Evolutionary conservation across 192 early-diverging fungal species (phyloP), one percentile per base, ranked within the genome.

Genomic region (Coemansia sp.): DNA sequence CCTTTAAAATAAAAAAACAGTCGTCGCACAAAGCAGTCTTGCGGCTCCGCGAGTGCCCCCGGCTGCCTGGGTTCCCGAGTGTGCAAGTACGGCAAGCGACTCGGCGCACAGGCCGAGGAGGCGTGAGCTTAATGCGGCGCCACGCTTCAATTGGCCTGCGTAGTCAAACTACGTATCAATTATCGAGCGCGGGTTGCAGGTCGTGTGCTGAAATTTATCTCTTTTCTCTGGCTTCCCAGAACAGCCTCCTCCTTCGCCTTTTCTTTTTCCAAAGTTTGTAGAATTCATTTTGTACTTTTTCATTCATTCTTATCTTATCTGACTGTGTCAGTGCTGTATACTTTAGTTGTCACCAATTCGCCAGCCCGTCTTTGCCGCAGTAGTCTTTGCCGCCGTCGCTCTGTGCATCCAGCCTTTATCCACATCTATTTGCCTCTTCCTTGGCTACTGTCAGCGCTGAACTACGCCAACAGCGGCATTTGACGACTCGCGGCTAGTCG

Each of bases 401-500:
- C 31, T 27, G 54, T 29, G 16, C 54, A 20, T n/a, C 47, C n/a
- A 20, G 20, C 51, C 5, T 24, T 12, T 20, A 18, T 43, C n/a
- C 31, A 18, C 57, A 1, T 16, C 13, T n/a, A 0, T 51, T 51
- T 34, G 15, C 15, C 16, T 36, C 33, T 16, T 18, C 13, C 15
- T 59, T 18, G 57, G 10, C 16, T 31, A 34, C 57, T 15, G 29
- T 10, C 15, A 9, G 54, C 27, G 54, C 54, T 55, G 54, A 27
- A 55, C 54, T 15, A 55, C 54, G 27, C 54, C 11, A 15, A 27
- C 54, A 13, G 54, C 16, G 24, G 49, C 33, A 24, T 59, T 15
- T 18, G 36, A 36, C 57, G 33, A 59, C 57, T 59, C 36, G 57
- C 57, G 57, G 57, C 57, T 59, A 59, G 57, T 33, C 57, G 57